Evolutionary conservation across 1,284 basidiomycete genomes (phyloP).

Genomic region (Spongispora temasekensis): DNA sequence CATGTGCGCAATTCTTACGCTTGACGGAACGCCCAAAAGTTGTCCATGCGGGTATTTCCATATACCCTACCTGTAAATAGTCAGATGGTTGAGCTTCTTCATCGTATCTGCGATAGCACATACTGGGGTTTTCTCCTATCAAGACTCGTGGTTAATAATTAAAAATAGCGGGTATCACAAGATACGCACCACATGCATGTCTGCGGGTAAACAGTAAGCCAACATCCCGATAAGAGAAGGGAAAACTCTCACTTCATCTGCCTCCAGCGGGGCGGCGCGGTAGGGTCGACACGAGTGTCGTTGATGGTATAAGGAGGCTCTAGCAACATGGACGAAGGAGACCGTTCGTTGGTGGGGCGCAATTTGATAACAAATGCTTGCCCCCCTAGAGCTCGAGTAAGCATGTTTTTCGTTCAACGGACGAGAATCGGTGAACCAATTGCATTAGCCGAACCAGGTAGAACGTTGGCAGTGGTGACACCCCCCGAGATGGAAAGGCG

Average conservation of each 20-base stretch:
- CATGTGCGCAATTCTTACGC: conserved; percentile 27
- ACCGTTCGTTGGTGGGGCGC: conserved; percentile 46
- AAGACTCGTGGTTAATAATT: conserved; percentile 9
- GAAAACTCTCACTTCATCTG: conserved; percentile 45
- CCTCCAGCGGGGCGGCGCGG: conserved; percentile 45
- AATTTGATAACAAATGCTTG: conserved; percentile 59
- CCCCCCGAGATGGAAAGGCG: conserved; percentile 41
- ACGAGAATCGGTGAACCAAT: conserved; percentile 43
- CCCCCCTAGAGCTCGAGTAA: conserved; percentile 39
- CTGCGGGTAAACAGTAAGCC: conserved; percentile 27
- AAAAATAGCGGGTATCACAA: neutral
- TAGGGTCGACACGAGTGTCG: conserved; percentile 32
- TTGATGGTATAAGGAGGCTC: conserved; percentile 49
- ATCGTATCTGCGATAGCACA: neutral
- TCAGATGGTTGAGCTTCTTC: neutral
- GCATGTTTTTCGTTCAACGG: neutral
- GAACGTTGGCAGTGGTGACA: conserved; percentile 69
- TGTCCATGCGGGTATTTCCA: conserved; percentile 47
- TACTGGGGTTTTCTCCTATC: conserved; percentile 33
- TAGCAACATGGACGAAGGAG: conserved; percentile 49
- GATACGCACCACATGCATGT: conserved; percentile 46
- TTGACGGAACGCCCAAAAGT: conserved; percentile 57
- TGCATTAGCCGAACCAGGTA: conserved; percentile 63
- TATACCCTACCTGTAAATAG: conserved; percentile 29
- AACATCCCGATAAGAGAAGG: neutral